Base-by-base conservation (phyloP, 352 stramenopile species). In the Globisporangium camurandrum region DNA sequence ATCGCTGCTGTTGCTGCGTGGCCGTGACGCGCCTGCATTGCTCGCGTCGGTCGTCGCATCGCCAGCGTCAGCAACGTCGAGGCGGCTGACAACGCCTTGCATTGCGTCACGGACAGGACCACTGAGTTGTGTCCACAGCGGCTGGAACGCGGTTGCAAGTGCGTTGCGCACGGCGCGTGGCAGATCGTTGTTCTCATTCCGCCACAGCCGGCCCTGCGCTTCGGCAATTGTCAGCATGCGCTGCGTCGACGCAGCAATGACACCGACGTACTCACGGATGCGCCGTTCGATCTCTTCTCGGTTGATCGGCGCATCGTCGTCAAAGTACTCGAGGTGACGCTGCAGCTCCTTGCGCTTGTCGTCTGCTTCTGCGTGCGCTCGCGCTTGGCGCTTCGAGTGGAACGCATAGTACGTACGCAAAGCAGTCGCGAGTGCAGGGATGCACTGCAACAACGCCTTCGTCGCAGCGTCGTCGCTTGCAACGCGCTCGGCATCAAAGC, bases 251-350 rank as follows among this genome's bases (percentile, higher is more conserved):
- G 56, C 63, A 6, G 70, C 40, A n/a, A 74, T 77, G 5, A 87
- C 64, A 0, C 62, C 66, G 12, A 69, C 66, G 37, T 84, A 88
- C 44, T 91, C 77, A 12, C 50, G 67, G 39, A 91, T 88, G 1
- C 76, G 66, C 46, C 65, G 62, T 45, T 87, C 63, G 30, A 88
- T 76, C n/a, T 87, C 77, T 0, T 67, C 64, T 38, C 75, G 76
- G 27, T 72, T 70, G 22, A 74, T 86, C 8, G 75, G 80, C 11
- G 74, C 77, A 4, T 69, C 69, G 46, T 86, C 75, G 0, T 69
- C 77, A 49, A 84, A 91, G 20, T 75, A 76, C 26, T 87, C 71
- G 3, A 75, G 46, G 39, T 88, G 75, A 3, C 51, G 54, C n/a
- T 50, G 49, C 19, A 91, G 56, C 11, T 48, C 58, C 26, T 71